A percentile compares a stretch with the other conserved stretches of the same genome.
Conservation (phyloP, 2,329 filamentous ascomycete genomes). For the Nemania serpens region DNA sequence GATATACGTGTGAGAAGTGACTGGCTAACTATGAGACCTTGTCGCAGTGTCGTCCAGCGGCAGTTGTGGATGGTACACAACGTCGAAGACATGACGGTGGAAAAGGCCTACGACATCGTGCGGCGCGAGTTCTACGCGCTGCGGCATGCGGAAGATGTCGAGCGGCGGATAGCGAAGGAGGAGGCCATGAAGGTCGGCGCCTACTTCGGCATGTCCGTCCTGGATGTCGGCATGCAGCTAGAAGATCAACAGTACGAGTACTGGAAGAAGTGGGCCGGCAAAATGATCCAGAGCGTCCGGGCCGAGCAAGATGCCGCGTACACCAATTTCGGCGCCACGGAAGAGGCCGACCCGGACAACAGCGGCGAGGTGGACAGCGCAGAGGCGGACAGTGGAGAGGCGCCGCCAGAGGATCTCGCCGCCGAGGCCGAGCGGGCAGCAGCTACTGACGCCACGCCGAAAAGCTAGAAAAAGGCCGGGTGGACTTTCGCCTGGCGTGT, state of each 20-base stretch:
- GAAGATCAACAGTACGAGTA: slow-evolving; percentile 80
- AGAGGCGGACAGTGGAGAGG: background rate
- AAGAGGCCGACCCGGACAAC: slow-evolving; percentile 27
- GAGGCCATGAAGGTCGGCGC: slow-evolving; percentile 86
- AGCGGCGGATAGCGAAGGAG: slow-evolving; percentile 81
- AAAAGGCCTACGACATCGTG: slow-evolving; percentile 80
- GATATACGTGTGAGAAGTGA: slow-evolving; percentile 1
- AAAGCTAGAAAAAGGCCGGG: background rate
- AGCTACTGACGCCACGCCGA: background rate
- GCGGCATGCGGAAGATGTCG: slow-evolving; percentile 80
- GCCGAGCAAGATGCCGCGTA: slow-evolving; percentile 36
- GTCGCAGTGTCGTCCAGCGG: slow-evolving; percentile 81
- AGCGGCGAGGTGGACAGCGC: background rate
- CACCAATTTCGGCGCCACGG: slow-evolving; percentile 31
- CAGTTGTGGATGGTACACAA: slow-evolving; percentile 84
- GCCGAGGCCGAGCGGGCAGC: background rate
- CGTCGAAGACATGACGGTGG: slow-evolving; percentile 59
- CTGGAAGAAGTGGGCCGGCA: slow-evolving; percentile 66
- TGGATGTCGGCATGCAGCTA: slow-evolving; percentile 79
- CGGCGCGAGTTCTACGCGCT: slow-evolving; percentile 89
- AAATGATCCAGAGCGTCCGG: slow-evolving; percentile 34
- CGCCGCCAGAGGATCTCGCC: too few species aligned
- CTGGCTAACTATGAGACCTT: slow-evolving; percentile 9
- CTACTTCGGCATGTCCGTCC: slow-evolving; percentile 78
- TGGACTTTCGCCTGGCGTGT: slow-evolving; percentile 1